Conservation (phyloP, 257 asterid species). For the Solanum bulbocastanum region DNA sequence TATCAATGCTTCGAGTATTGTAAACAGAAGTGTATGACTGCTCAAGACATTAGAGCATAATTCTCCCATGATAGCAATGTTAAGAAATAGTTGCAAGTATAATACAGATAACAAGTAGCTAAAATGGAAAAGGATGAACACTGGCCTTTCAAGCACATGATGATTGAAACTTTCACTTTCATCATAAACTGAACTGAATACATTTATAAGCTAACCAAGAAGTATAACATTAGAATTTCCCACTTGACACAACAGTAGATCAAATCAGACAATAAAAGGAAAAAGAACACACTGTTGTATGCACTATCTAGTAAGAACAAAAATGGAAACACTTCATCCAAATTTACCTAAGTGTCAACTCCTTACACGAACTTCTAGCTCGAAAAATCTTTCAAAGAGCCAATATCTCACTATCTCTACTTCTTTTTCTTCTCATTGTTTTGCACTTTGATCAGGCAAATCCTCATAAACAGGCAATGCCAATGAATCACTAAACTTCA, state of each 20-base stretch:
- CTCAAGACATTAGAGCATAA: not conserved
- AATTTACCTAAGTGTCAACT: not conserved
- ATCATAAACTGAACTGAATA: not conserved
- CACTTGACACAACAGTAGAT: not conserved
- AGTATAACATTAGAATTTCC: not conserved
- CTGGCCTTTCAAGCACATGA: not conserved
- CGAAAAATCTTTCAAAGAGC: not conserved
- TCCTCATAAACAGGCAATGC: slow-evolving; percentile 63
- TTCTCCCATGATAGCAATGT: not conserved
- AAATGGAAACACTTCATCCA: not conserved
- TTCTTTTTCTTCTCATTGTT: not conserved
- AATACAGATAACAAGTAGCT: not conserved
- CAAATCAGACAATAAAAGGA: not conserved
- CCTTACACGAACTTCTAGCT: not conserved
- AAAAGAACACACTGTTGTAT: not conserved
- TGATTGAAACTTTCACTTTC: not conserved
- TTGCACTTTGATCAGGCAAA: not conserved
- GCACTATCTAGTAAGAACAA: not conserved
- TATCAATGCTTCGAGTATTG: not conserved
- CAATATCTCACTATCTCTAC: not conserved
- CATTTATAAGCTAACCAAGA: not conserved
- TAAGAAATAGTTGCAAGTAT: not conserved
- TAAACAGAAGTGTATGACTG: not conserved
- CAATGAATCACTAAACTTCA: slow-evolving; percentile 67
- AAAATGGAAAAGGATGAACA: not conserved